Base-by-base conservation (phyloP, 2,329 filamentous ascomycete genomes). In the Knufia petricola region DNA sequence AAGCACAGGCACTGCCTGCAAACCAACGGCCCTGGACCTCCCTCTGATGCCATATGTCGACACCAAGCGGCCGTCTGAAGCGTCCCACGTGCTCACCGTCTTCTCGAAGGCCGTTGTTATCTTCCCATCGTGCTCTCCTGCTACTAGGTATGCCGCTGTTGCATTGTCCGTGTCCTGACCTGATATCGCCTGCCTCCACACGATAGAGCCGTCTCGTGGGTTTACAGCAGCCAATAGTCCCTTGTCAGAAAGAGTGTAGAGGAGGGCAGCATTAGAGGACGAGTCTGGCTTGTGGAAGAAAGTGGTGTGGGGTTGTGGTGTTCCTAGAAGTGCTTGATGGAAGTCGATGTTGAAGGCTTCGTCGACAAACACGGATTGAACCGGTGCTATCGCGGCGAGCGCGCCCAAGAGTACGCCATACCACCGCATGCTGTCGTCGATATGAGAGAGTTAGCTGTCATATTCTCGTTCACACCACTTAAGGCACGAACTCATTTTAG, bases 321-420 rank as follows among this genome's bases (percentile, higher is more conserved):
- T 70, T 61, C 92, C 92, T 61, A 98, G 73, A 42, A 96, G 81
- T 56, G 86, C 80, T 70, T 94, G 82, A 69, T 96, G 90, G 71
- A 88, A 96, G 69, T 98, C 92, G 65, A 94, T 79, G 60, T 87
- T 78, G 70, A 82, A 89, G 58, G 94, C 88, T 67, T 98, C 90
- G 63, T 98, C 92, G 58, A 78, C 75, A 70, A 88, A 95, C 52
- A 96, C 80, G 56, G 88, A 86, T 2, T 37, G 48, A 3, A 36
- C 48, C 3, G 48, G 15, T 10, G 30, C 28, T 20, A 42, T 26
- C 13, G 32, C 17, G 24, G 42, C 17, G 24, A 48, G 21, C 10
- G 36, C 32, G 15, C n/a, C 21, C 19, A 46, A 12, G 20, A 47
- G 17, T 17, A 47, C 30, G 44, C 44, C 44, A 47, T 39, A 31